These are phyloP conservation scores for Omphalotus guepiniiformis DNA, from an alignment of 768 basidiomycete genomes.

Conservation along the genomic window DNA sequence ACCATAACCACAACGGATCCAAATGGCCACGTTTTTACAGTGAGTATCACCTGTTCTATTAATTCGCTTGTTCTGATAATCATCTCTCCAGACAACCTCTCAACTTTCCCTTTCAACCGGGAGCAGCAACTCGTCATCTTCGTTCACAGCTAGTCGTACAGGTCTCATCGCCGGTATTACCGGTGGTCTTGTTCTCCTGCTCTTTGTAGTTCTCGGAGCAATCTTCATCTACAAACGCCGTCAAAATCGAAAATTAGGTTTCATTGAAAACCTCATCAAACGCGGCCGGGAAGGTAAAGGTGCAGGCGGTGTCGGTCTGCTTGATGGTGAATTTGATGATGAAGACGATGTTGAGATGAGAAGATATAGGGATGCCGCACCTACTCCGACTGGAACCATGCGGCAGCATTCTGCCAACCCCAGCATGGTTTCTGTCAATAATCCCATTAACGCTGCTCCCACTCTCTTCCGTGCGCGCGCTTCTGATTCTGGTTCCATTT, in stretches of 20 bases:
- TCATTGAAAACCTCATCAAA: conserved; percentile 24
- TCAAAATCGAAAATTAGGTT: conserved; percentile 28
- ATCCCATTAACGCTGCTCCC: conserved; percentile 20
- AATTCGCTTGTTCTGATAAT: conserved; percentile 5
- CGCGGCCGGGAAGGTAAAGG: conserved; percentile 18
- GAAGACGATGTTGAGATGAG: conserved; percentile 27
- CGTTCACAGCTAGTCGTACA: conserved; percentile 23
- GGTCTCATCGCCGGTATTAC: conserved; percentile 40
- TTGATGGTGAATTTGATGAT: conserved; percentile 34
- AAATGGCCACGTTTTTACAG: neutral
- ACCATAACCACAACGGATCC: conserved; percentile 1
- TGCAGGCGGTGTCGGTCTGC: conserved; percentile 21
- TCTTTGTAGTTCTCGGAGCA: conserved; percentile 27
- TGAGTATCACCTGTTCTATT: conserved; percentile 6
- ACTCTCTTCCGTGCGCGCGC: conserved; percentile 34
- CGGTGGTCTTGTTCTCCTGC: conserved; percentile 32
- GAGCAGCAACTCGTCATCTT: conserved; percentile 9
- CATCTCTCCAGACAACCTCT: conserved; percentile 12
- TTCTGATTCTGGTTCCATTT: conserved; percentile 42
- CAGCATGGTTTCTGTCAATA: conserved; percentile 9
- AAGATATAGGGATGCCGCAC: conserved; percentile 12
- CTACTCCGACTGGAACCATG: conserved; percentile 2
- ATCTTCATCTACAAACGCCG: conserved; percentile 35
- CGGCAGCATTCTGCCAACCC: conserved; percentile 8
- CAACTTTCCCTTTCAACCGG: conserved; percentile 28